Evolutionary conservation across 805 yeast genomes (phyloP).

Genomic region (Ogataea dorogensis): DNA sequence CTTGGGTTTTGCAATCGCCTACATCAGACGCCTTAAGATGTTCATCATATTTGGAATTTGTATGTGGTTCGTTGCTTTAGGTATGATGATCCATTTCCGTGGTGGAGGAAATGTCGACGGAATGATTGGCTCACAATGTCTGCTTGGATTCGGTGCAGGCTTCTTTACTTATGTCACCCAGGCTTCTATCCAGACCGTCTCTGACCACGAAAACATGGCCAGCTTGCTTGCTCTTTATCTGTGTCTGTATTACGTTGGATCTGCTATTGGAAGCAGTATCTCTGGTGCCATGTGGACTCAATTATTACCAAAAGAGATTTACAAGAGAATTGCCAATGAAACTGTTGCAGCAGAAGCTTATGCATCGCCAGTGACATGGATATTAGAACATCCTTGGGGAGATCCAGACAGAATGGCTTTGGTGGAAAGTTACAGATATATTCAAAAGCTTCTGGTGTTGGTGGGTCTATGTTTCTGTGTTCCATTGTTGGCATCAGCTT

Average conservation of each 20-base stretch:
- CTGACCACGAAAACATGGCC: constrained; percentile 65
- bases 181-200: constrained; percentile 56
- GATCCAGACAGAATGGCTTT: constrained; percentile 58
- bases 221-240: constrained; percentile 56
- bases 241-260: constrained; percentile 59
- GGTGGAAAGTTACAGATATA: constrained; percentile 55
- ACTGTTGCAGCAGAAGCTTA: constrained; percentile 48
- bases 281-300: constrained; percentile 76
- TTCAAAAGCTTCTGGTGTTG: constrained; percentile 57
- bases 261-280: constrained; percentile 60
- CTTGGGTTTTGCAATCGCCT: constrained; percentile 52
- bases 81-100: constrained; percentile 56
- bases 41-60: constrained; percentile 58
- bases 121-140: constrained; percentile 60
- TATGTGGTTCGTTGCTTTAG: constrained; percentile 61
- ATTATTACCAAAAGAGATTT: constrained; percentile 45
- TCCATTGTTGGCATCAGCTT: constrained; percentile 46
- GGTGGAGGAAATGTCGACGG: constrained; percentile 51
- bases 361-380: constrained; percentile 51
- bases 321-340: constrained; percentile 36
- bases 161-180: constrained; percentile 66
- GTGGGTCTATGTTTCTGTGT: constrained; percentile 55
- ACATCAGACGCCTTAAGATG: constrained; percentile 52
- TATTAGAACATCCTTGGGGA: constrained; percentile 54
- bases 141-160: constrained; percentile 73